Evolutionary conservation across 2,329 filamentous ascomycete genomes (phyloP), one percentile per base, ranked within the genome.

Genomic region (Neonectria neomacrospora): DNA sequence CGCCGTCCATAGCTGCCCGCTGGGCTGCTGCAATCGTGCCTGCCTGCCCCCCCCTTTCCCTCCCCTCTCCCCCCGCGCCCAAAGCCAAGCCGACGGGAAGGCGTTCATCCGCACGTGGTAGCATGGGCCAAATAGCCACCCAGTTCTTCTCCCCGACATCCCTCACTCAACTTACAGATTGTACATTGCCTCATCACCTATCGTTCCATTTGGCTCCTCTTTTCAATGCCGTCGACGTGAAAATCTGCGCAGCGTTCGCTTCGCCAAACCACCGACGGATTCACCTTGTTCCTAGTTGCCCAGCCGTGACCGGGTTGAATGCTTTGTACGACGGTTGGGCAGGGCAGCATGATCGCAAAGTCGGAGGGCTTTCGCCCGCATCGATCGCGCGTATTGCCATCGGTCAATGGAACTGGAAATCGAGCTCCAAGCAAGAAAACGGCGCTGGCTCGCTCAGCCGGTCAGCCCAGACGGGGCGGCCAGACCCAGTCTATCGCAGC

Each of bases 341-440:
- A 6, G 14, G 18, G 20, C 44, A 22, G 16, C 42, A 16, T 54
- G 48, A 58, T 63, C 42, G 20, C 44, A 18, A 44, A 7, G 2
- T 22, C 42, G 32, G 8, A 10, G 3, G 20, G 18, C 48, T 53
- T 42, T 54, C 34, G 26, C 54, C 44, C 48, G 32, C 50, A 63
- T 63, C 60, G 60, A 63, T 63, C 50, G 42, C 34, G 22, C 20
- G 23, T 58, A 44, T 39, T 10, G 54, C 3, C 32, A 58, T 63
- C 60, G 60, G 60, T 16, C n/a, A 42, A 30, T 11, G n/a, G 47
- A 58, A 41, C 9, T 39, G 16, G 37, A 18, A 39, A 58, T 57
- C 54, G 50, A 48, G 42, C 54, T 62, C 41, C 7, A 50, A 39
- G 26, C 44, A 12, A 53, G 32, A 42, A 57, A 61, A 58, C 41